phyloP scores from a whole-genome alignment of 2,329 filamentous ascomycete genomes.

The Elsinoe necatrix region DNA sequence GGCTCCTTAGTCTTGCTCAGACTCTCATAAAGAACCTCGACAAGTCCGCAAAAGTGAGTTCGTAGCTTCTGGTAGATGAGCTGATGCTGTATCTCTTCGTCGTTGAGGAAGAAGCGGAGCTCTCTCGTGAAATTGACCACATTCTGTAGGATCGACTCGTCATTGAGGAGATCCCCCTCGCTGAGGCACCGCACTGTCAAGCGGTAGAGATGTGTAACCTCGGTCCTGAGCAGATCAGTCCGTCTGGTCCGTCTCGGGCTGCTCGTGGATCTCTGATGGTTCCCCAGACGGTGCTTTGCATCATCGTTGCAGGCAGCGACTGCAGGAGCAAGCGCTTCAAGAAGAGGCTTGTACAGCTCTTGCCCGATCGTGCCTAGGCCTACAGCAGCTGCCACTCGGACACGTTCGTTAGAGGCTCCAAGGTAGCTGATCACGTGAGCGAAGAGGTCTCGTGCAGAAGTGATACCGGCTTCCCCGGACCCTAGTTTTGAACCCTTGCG shows the following conservation, averaged over 20 bases:
- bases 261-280: conserved; percentile 75
- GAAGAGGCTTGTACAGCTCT: conserved; percentile 80
- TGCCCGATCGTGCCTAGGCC: conserved; percentile 92
- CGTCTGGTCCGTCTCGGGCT: conserved; percentile 71
- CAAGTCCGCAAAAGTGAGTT: conserved; percentile 85
- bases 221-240: conserved; percentile 80
- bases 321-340: conserved; percentile 82
- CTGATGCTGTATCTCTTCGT: conserved; percentile 87
- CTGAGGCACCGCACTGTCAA: conserved; percentile 84
- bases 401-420: conserved; percentile 66
- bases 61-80: conserved; percentile 88
- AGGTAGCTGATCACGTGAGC: conserved; percentile 84
- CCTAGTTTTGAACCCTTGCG: conserved; percentile 71
- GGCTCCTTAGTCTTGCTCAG: conserved; percentile 80
- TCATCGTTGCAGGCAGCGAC: conserved; percentile 83
- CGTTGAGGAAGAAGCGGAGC: conserved; percentile 86
- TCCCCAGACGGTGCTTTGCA: conserved; percentile 65
- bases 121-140: conserved; percentile 86
- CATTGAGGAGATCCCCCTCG: conserved; percentile 66
- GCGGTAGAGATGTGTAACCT: conserved; percentile 94
- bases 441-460: conserved; percentile 81
- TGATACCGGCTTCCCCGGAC: conserved; percentile 58
- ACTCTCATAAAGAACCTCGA: conserved; percentile 87
- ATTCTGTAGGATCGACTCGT: conserved; percentile 76
- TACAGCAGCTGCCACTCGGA: conserved; percentile 81